A percentile compares a stretch with the other conserved stretches of the same genome.
Evolutionary conservation across 495 filamentous ascomycete genomes (phyloP).

Genomic region (Coniosporium apollinis): DNA sequence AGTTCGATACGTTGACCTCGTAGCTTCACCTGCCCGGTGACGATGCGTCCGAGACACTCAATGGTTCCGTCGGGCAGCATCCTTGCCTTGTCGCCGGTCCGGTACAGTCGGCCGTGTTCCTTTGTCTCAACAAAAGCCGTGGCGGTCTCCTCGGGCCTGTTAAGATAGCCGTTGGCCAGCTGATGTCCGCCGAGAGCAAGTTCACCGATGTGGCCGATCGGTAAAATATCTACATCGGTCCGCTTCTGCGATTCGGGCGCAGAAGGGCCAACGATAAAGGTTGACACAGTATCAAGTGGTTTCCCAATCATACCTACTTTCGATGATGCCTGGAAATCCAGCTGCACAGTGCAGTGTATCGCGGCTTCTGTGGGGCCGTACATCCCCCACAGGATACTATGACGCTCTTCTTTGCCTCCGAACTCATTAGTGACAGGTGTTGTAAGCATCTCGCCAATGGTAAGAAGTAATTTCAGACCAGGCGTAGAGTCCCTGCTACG

Average conservation of each 20-base stretch:
- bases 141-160: constrained; percentile 58
- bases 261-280: constrained; percentile 39
- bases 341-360: constrained; percentile 54
- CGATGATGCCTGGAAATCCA: constrained; percentile 12
- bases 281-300: constrained; percentile 60
- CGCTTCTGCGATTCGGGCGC: background rate
- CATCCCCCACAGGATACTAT: constrained; percentile 58
- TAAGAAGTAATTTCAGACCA: constrained; percentile 43
- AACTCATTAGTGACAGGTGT: constrained; percentile 55
- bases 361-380: constrained; percentile 77
- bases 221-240: constrained; percentile 33
- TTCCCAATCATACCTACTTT: constrained; percentile 49
- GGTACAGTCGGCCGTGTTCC: constrained; percentile 46
- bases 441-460: constrained; percentile 81
- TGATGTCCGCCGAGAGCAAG: constrained; percentile 67
- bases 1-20: constrained; percentile 70
- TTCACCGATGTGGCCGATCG: constrained; percentile 56
- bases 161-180: constrained; percentile 68
- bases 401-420: constrained; percentile 25
- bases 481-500: constrained; percentile 44
- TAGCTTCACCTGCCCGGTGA: constrained; percentile 64
- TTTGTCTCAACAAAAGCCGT: constrained; percentile 45
- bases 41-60: constrained; percentile 70
- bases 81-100: constrained; percentile 71
- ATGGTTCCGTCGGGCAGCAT: constrained; percentile 50